Base-by-base conservation (phyloP, 2,329 filamentous ascomycete genomes). In the Alternaria sp. region DNA sequence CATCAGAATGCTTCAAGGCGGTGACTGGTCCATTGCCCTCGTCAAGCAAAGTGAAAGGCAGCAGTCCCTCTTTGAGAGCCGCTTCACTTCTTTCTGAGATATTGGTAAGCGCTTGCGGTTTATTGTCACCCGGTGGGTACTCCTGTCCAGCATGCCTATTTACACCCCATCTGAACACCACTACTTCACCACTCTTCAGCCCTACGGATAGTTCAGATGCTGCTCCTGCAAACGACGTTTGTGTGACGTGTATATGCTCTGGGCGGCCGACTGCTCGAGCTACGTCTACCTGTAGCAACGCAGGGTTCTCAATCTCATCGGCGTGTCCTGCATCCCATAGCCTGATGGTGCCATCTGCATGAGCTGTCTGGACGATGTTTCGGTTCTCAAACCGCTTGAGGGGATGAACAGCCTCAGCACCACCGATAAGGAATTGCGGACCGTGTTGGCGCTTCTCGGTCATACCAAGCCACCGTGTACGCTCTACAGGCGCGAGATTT, bases 321-420 rank as follows among this genome's bases (percentile, higher is more conserved):
- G 89, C 92, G 73, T 97, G 92, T 0, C 96, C 96, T 20, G 91
- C 88, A 79, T 99, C 96, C 94, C 94, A 99, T 7, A 98, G 84
- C 30, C 94, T 87, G n/a, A 99, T 85, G 0, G 92, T 96, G 57
- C 94, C 93, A 79, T 99, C 96, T 4, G 91, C 93, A 78, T 99
- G 95, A 0, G 93, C 91, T 5, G 92, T 93, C 65, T 95, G 91
- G 7, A 97, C 87, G 47, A 98, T 88, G 61, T 94, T 97, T 51
- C 96, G 88, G 64, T 90, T 87, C 74, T 97, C 94, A 71, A 92
- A 94, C 65, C 92, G 85, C 72, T 93, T 92, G 44, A 92, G 83
- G 7, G 90, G 88, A 66, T 89, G 88, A 6, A 86, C 84, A 2
- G 87, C 90, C 76, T 92, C 90, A 2, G 89, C 90, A 8, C 96